Evolutionary conservation across 164 flowering plant genomes (phyloP), one percentile per base, ranked within the genome.

Genomic region (Cinnamomum micranthum): DNA sequence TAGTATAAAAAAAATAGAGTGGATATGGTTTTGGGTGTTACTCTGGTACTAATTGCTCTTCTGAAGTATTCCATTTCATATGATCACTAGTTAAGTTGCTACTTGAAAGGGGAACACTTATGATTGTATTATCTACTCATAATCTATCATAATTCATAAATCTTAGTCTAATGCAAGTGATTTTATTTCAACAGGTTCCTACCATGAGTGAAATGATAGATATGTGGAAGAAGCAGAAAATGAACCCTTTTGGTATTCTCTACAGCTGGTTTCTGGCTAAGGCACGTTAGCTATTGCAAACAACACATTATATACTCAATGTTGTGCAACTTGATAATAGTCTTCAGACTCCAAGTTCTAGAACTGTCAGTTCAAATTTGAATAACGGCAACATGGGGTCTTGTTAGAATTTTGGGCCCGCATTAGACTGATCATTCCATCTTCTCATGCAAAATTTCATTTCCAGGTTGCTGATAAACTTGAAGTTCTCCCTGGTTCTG

Each of bases 251-350:
- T 79, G 97, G 89, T 74, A 88, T 96, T 73, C 80, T 94, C 24
- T 91, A 92, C 84, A 82, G 94, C 83, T 94, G 98, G 98, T 88
- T 92, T 78, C 97, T 96, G 81, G 94, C 99, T 24, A 96, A 92
- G 95, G 99, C 76, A 87, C 78, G 86, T 60, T 71, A 51, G 28
- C n/a, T 22, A 15, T 20, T 73, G 75, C 41, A 64, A 23, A 73
- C 35, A 35, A 24, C 14, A 22, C 31, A 62, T 72, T 22, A 41
- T 2, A 50, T 72, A 27, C n/a, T 67, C 20, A 28, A 67, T 67
- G 47, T 28, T 31, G 41, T 14, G 47, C 9, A 14, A 55, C 60
- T 55, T 55, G 5, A 3, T 55, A 17, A 55, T 55, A 55, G 25
- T 62, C 68, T 62, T 72, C 15, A 63, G 60, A 41, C 50, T 51